phyloP scores from a whole-genome alignment of 192 early-diverging fungal species.

The Dimargaris verticillata region DNA sequence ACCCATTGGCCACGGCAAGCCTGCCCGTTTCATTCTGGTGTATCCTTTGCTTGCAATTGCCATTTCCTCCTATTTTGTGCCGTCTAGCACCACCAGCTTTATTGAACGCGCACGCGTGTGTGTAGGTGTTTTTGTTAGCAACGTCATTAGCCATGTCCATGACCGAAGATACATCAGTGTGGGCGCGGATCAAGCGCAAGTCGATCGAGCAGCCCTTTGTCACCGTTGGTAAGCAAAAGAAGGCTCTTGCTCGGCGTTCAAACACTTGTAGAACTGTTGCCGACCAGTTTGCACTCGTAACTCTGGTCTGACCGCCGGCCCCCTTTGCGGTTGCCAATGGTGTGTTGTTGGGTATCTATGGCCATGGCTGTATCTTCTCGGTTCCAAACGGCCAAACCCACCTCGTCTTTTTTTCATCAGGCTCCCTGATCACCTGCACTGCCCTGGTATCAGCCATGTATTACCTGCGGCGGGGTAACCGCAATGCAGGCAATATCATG shows the following conservation, averaged over 20 bases:
- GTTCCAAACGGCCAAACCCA: not conserved
- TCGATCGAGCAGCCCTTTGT: conserved; percentile 9
- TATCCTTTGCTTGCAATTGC: no score
- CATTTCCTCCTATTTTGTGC: no score
- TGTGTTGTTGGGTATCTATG: not conserved
- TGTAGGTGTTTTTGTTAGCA: no score
- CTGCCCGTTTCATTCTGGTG: no score
- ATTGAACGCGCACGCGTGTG: no score
- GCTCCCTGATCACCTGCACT: not conserved
- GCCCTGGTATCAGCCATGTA: conserved; percentile 4
- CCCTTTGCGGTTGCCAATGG: not conserved
- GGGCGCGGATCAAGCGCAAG: conserved; percentile 5
- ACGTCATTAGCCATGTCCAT: no score
- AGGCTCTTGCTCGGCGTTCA: not conserved
- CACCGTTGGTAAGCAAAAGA: conserved; percentile 1
- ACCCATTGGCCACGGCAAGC: no score
- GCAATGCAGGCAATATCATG: not conserved
- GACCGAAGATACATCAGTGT: not conserved
- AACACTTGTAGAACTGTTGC: not conserved
- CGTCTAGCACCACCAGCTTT: no score
- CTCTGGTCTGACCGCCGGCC: not conserved
- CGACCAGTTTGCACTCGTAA: not conserved
- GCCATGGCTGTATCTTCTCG: not conserved
- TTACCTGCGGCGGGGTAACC: conserved; percentile 5
- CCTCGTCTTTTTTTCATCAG: not conserved